Evolutionary conservation across 2,329 filamentous ascomycete species (phyloP).

Genomic region (Colletotrichum australisinense): DNA sequence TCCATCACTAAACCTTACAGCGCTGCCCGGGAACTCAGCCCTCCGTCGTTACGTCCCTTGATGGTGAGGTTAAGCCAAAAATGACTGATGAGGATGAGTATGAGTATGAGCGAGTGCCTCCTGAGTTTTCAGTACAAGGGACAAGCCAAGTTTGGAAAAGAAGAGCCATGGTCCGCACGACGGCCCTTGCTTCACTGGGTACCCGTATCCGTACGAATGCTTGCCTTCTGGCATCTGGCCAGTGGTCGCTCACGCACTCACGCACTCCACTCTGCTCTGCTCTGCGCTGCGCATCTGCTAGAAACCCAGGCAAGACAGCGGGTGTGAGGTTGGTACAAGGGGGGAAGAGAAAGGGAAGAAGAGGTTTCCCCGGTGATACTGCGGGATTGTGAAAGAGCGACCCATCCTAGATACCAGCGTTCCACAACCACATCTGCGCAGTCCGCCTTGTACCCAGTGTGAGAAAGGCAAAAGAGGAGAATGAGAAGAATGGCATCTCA

Average conservation of each 20-base stretch:
- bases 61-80: neutral
- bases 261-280: neutral
- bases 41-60: neutral
- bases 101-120: neutral
- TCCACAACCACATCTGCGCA: neutral
- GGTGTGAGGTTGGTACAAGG: neutral
- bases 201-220: neutral
- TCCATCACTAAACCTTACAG: neutral
- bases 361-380: conserved; percentile 6
- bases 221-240: no score
- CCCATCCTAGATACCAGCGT: neutral
- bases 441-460: conserved; percentile 3
- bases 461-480: neutral
- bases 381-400: neutral
- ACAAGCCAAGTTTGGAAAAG: neutral
- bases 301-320: neutral
- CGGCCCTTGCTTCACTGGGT: neutral
- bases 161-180: neutral
- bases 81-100: neutral
- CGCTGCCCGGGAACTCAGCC: neutral
- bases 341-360: neutral
- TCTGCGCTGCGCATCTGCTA: neutral
- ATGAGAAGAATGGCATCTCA: neutral
- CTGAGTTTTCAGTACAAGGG: neutral
- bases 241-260: neutral